Evolutionary conservation across 495 filamentous ascomycete species (phyloP).

Genomic region (Daldinia bambusicola): DNA sequence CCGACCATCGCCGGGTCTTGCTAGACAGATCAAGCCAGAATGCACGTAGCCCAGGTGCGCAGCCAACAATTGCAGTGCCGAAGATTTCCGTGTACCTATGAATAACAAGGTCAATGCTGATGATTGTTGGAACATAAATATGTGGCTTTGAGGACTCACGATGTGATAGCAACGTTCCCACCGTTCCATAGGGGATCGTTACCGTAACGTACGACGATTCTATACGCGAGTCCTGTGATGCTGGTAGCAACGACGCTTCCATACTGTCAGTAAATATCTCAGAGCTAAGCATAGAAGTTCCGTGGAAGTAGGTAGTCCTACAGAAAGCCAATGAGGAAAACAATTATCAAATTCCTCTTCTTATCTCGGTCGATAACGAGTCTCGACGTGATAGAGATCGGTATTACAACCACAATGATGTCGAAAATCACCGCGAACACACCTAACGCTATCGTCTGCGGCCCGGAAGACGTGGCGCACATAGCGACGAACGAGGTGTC

Average conservation of each 20-base stretch:
- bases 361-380: conserved; percentile 2
- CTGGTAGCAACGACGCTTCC: conserved; percentile 6
- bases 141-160: neutral
- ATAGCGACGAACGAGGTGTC: neutral
- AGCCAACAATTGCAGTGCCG: conserved; percentile 4
- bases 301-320: neutral
- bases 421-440: neutral
- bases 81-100: conserved; percentile 5
- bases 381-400: neutral
- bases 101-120: neutral
- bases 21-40: conserved; percentile 2
- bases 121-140: neutral
- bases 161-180: conserved; percentile 4
- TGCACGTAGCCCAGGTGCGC: neutral
- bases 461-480: conserved; percentile 5
- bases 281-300: neutral
- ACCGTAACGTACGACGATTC: neutral
- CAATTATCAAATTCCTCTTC: conserved; percentile 3
- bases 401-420: conserved; percentile 8
- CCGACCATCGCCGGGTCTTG: neutral
- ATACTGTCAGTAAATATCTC: neutral
- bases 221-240: neutral
- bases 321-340: conserved; percentile 4
- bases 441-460: neutral
- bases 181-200: neutral